Evolutionary conservation across 805 yeast genomes (phyloP).

Genomic region (Starmerella davenportii): DNA sequence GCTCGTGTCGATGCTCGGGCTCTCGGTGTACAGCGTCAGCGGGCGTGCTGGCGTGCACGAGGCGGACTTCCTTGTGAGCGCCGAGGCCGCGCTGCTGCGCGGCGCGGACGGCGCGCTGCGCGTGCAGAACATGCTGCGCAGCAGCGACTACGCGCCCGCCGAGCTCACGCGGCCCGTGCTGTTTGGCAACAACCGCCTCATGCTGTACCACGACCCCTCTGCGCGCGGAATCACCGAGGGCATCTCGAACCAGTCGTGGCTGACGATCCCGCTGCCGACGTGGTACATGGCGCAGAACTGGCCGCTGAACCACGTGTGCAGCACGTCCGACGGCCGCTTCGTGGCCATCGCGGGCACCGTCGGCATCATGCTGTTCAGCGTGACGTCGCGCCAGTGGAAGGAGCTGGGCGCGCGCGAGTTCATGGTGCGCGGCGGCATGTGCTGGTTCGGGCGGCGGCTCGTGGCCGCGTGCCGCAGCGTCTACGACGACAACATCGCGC

Average conservation of each 20-base stretch:
- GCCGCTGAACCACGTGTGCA: slow-evolving; percentile 28
- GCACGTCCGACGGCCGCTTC: slow-evolving; percentile 31
- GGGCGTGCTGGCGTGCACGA: slow-evolving; percentile 22
- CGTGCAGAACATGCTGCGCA: slow-evolving; percentile 17
- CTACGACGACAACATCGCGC: slow-evolving; percentile 17
- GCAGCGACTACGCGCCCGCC: slow-evolving; percentile 19
- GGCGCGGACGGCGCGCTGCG: slow-evolving; percentile 11
- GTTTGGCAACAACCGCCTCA: slow-evolving; percentile 25
- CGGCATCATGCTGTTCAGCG: slow-evolving; percentile 30
- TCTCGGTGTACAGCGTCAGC: slow-evolving; percentile 14
- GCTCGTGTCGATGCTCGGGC: slow-evolving; percentile 32
- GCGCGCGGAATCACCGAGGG: slow-evolving; percentile 20
- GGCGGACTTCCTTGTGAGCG: slow-evolving; percentile 24
- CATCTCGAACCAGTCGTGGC: slow-evolving; percentile 23
- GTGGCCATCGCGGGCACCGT: slow-evolving; percentile 34
- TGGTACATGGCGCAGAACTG: slow-evolving; percentile 29
- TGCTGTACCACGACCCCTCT: slow-evolving; percentile 29
- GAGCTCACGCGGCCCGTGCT: slow-evolving; percentile 29
- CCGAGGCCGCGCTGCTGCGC: slow-evolving; percentile 24
- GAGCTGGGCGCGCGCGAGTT: slow-evolving; percentile 25
- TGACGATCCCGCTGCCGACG: slow-evolving; percentile 30
- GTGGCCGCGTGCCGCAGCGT: slow-evolving; percentile 22
- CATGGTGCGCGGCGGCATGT: slow-evolving; percentile 24
- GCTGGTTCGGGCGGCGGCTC: slow-evolving; percentile 24
- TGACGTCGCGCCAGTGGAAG: slow-evolving; percentile 31